Evolutionary conservation across 2,329 filamentous ascomycete species (phyloP), one percentile per base, ranked within the genome.

Genomic region (Xylaria sp.): DNA sequence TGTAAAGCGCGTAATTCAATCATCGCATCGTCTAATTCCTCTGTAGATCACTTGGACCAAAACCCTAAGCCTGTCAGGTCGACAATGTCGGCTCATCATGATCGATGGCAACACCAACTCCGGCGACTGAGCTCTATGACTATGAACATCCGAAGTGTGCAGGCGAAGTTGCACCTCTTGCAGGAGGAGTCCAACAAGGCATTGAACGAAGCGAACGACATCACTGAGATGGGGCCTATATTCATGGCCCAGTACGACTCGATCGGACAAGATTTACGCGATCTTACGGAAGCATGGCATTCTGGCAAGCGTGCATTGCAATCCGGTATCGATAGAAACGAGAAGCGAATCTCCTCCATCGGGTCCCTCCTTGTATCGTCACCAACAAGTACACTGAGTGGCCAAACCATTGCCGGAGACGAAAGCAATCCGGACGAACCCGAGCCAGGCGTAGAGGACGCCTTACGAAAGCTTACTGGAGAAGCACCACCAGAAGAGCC

Each of bases 241-340:
- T 66, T 97, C 46, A 87, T 96, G 81, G 77, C 86, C 19, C 94
- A 97, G 70, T 99, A 97, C 73, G 94, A 99, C 59, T 93, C 92
- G 3, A 95, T 99, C 64, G 94, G 94, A 2, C 81, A 87, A 30
- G 94, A 99, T 70, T 80, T 99, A 50, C 88, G 88, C 71, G 83
- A 87, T 49, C 77, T 96, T 54, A 85, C 92, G 74, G 82, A 89
- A 63, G 89, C 91, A 64, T 96, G 92, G 92, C 91, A 95, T 68
- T 84, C 88, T 55, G 94, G 93, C 54, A 93, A 90, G 73, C 83
- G 87, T n/a, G 87, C 91, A 4, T 79, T 99, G 55, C 86, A 91
- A 52, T 84, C 86, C 57, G 92, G 89, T 66, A 89, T 96, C 69
- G 88, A 94, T 73, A 86, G 87, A 60, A 91, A 92, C 71, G 87